A percentile compares a stretch with the other conserved stretches of the same genome.
phyloP scores from a whole-genome alignment of 2,329 filamentous ascomycete species.

The Neofusicoccum cordaticola region DNA sequence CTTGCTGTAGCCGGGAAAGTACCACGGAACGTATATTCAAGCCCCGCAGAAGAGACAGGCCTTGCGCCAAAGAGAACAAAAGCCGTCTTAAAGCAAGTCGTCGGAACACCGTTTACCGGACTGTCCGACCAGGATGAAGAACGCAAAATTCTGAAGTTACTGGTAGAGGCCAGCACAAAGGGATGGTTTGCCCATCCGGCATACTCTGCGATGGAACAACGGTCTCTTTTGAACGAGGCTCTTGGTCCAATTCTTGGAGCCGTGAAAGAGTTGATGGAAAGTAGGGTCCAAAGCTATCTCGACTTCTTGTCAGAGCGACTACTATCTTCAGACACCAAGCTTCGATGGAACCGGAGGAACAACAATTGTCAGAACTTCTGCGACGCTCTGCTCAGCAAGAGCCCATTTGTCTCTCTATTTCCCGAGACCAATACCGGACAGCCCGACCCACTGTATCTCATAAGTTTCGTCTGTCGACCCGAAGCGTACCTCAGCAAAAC shows the following conservation, averaged over 20 bases:
- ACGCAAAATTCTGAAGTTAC: conserved; percentile 27
- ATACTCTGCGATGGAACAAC: neutral
- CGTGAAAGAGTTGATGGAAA: conserved; percentile 23
- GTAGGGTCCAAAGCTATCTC: conserved; percentile 28
- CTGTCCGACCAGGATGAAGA: conserved; percentile 25
- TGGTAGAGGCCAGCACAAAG: conserved; percentile 25
- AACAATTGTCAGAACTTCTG: conserved; percentile 44
- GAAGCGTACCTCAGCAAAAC: conserved; percentile 23
- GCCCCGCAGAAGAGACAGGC: neutral
- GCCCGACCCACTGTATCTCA: too few relatives aligned
- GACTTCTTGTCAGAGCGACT: too few relatives aligned
- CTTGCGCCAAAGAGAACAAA: conserved; percentile 31
- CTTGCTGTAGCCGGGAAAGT: neutral
- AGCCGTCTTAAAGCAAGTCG: conserved; percentile 42
- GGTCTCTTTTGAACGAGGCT: neutral
- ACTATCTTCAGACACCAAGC: conserved; percentile 19
- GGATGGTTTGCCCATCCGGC: neutral
- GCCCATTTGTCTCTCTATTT: conserved; percentile 20
- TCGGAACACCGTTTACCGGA: conserved; percentile 37
- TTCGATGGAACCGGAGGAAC: conserved; percentile 31
- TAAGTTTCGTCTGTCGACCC: too few relatives aligned
- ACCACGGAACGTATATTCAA: neutral
- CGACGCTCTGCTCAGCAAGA: conserved; percentile 33
- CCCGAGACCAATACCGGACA: too few relatives aligned
- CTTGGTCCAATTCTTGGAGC: neutral